A percentile compares a stretch with the other conserved stretches of the same genome.
Evolutionary conservation across 2,329 filamentous ascomycete species (phyloP).

Genomic region (Phialemoniopsis sp.): DNA sequence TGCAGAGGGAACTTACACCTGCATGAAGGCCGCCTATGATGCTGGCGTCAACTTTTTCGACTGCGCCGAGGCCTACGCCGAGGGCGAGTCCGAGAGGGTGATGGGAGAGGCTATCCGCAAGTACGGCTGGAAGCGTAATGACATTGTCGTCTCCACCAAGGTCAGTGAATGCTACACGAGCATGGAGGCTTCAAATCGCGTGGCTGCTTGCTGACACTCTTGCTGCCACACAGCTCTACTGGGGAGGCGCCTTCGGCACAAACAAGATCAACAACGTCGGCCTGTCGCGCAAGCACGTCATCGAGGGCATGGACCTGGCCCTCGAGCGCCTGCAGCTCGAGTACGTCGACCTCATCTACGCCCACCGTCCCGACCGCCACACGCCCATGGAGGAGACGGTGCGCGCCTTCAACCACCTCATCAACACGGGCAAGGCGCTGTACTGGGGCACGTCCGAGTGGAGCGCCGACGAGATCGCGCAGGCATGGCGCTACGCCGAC

Average conservation of each 20-base stretch:
- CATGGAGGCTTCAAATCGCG: too few relatives aligned
- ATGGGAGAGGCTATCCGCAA: conserved; percentile 50
- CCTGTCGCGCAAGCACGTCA: conserved; percentile 44
- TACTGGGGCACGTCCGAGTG: conserved; percentile 73
- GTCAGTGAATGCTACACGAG: conserved; percentile 17
- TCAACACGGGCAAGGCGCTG: conserved; percentile 62
- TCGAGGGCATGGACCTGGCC: conserved; percentile 54
- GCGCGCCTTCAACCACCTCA: conserved; percentile 42
- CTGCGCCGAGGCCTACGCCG: conserved; percentile 52
- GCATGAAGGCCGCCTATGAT: conserved; percentile 60
- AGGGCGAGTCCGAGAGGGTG: conserved; percentile 43
- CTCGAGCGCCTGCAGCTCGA: conserved; percentile 55
- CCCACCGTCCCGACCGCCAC: conserved; percentile 53
- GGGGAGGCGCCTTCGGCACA: conserved; percentile 48
- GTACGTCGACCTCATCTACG: conserved; percentile 65
- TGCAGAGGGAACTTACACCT: conserved; percentile 40
- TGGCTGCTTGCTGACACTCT: conserved; percentile 13
- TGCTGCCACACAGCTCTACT: conserved; percentile 60
- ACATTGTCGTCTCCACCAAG: conserved; percentile 51
- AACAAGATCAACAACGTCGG: conserved; percentile 52
- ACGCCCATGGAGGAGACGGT: conserved; percentile 62
- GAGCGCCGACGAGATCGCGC: conserved; percentile 63
- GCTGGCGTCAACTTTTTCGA: conserved; percentile 63
- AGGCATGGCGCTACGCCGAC: conserved; percentile 57
- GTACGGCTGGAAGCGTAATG: conserved; percentile 48